phyloP scores from a whole-genome alignment of 768 basidiomycete species.

The Gyrodon lividus region DNA sequence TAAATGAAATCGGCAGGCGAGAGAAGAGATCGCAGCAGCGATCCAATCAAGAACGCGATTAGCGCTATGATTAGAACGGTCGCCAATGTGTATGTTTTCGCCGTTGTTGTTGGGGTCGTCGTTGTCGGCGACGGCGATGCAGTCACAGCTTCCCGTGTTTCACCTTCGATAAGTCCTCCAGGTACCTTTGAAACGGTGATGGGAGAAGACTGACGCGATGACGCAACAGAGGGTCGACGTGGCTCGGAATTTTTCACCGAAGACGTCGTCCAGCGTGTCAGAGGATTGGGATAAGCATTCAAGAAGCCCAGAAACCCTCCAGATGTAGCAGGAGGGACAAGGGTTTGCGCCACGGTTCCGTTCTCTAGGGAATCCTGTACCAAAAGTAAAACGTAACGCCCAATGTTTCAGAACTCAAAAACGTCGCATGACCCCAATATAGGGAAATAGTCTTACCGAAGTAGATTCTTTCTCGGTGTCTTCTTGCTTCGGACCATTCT shows the following conservation, averaged over 20 bases:
- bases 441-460: conserved; percentile 21
- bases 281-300: conserved; percentile 57
- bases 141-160: conserved; percentile 6
- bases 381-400: background rate
- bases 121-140: background rate
- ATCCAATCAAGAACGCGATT: conserved; percentile 90
- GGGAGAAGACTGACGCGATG: conserved; percentile 27
- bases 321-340: conserved; percentile 21
- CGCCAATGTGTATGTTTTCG: conserved; percentile 39
- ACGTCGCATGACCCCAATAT: background rate
- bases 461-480: conserved; percentile 14
- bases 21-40: conserved; percentile 81
- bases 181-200: conserved; percentile 31
- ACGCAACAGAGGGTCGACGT: conserved; percentile 18
- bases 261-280: conserved; percentile 48
- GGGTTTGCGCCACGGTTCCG: conserved; percentile 18
- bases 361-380: conserved; percentile 29
- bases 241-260: conserved; percentile 22
- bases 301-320: conserved; percentile 59
- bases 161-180: conserved; percentile 32
- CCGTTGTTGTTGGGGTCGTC: conserved; percentile 1
- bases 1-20: conserved; percentile 91
- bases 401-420: background rate
- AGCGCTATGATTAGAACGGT: conserved; percentile 76
- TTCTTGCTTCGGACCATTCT: conserved; percentile 19